A percentile compares a stretch with the other conserved stretches of the same genome.
Conservation (phyloP, 2,329 filamentous ascomycete genomes). For the Calonectria montana region DNA sequence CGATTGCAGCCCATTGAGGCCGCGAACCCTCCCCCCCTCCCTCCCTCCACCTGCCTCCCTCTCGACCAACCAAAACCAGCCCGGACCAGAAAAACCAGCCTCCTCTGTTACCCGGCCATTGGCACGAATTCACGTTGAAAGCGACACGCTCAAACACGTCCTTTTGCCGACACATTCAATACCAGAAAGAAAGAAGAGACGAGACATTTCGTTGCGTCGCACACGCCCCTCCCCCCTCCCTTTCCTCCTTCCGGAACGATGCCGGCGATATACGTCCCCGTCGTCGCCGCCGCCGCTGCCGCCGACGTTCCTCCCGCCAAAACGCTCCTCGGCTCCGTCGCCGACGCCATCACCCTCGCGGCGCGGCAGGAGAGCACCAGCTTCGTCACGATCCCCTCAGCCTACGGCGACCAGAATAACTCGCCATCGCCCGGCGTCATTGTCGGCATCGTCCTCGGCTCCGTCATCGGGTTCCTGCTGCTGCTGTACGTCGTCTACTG, state of each 20-base stretch:
- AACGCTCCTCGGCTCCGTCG: constrained; percentile 20
- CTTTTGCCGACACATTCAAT: background rate
- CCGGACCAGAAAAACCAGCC: background rate
- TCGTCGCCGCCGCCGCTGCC: constrained; percentile 6
- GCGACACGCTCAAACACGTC: background rate
- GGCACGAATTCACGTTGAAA: background rate
- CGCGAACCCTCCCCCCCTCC: background rate
- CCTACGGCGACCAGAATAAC: constrained; percentile 49
- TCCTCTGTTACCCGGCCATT: background rate
- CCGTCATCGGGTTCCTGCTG: constrained; percentile 63
- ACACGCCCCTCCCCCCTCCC: background rate
- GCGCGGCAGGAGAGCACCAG: constrained; percentile 35
- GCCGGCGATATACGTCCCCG: constrained; percentile 21
- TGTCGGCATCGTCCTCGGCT: constrained; percentile 58
- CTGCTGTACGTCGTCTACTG: constrained; percentile 64
- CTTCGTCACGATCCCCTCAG: constrained; percentile 49
- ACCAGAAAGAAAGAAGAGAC: background rate
- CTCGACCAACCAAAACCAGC: constrained; percentile 3
- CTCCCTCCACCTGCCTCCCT: background rate
- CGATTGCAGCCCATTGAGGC: background rate
- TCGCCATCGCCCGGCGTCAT: constrained; percentile 57
- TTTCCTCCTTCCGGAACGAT: background rate
- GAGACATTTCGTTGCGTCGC: background rate
- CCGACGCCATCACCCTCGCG: constrained; percentile 26
- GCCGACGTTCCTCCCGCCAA: constrained; percentile 18